Base-by-base conservation (phyloP, 306 rosid species). In the Dicorynia guianensis region DNA sequence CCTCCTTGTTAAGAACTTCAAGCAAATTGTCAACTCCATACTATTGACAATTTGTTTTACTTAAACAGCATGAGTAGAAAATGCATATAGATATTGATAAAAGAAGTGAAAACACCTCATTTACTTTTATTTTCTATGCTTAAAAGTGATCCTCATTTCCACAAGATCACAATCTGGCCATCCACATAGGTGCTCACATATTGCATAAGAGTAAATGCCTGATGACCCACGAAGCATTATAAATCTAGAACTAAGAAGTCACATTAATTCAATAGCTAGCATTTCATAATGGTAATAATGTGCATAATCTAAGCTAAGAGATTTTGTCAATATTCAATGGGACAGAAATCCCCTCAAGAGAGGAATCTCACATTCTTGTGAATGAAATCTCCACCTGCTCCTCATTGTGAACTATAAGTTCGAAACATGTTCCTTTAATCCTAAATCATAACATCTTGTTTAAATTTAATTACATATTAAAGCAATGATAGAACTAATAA, bases 301-400 rank as follows among this genome's bases (percentile, higher is more conserved):
- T 50, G 61, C 58, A 72, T 64, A 59, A 78, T 54, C 19, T 40
- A 36, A 71, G 72, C 36, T 77, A 74, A 67, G 62, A 95, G 97
- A 97, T 95, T 86, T 90, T 95, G 85, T 95, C 97, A 77, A 95
- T 90, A 50, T 92, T 95, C 75, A 95, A 74, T 69, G 99, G 99
- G 43, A 86, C 97, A 71, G 18, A 75, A 82, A 90, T 89, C 60
- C 97, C 96, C 87, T 87, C 92, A 5, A 92, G 97, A 59, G 97
- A 89, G 72, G 80, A 88, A 86, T 95, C 96, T 97, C 99, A 95
- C 76, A 67, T 86, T 82, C 96, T 89, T 35, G 74, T 80, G 78
- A 92, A 95, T 7, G 98, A 95, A 65, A 95, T 81, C 85, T 92
- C 99, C 33, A 92, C 87, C 75, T 86, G 99, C 36, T 95, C 97